Evolutionary conservation across 768 basidiomycete genomes (phyloP).

Genomic region (Rhizopogon sp.): DNA sequence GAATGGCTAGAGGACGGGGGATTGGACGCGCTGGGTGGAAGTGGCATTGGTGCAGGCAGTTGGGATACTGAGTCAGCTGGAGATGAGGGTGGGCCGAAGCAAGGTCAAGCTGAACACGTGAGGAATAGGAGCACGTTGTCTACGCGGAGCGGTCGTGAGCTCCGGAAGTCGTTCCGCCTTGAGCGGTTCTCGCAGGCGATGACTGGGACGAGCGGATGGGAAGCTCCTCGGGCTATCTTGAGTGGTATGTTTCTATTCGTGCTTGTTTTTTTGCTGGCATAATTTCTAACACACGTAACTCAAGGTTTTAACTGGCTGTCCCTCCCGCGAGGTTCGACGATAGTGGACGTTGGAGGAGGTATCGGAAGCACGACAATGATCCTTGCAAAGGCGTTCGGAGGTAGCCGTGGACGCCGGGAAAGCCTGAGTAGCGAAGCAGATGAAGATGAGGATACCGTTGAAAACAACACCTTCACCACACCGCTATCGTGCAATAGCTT

Average conservation of each 20-base stretch:
- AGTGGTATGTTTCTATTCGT: slow-evolving; percentile 34
- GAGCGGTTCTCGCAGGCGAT: slow-evolving; percentile 74
- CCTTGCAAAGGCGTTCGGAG: slow-evolving; percentile 34
- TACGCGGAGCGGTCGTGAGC: not conserved
- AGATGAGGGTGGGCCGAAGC: not conserved
- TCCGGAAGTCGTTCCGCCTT: slow-evolving; percentile 45
- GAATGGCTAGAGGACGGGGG: slow-evolving; percentile 68
- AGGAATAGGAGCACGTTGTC: not conserved
- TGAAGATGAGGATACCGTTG: not conserved
- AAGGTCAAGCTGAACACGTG: not conserved
- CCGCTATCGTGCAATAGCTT: not conserved
- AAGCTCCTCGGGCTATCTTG: slow-evolving; percentile 54
- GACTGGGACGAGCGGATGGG: slow-evolving; percentile 70
- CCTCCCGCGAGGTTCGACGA: slow-evolving; percentile 42
- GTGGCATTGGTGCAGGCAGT: slow-evolving; percentile 14
- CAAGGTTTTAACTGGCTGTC: slow-evolving; percentile 57
- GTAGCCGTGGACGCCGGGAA: not conserved
- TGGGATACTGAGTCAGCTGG: not conserved
- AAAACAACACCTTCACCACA: not conserved
- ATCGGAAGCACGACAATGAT: slow-evolving; percentile 50
- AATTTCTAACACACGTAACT: not conserved
- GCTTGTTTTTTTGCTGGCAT: not conserved
- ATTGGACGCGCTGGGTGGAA: slow-evolving; percentile 22
- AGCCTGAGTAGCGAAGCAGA: slow-evolving; percentile 1
- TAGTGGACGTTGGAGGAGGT: slow-evolving; percentile 70